Base-by-base conservation (phyloP, 1,284 basidiomycete genomes). In the Malassezia furfur region DNA sequence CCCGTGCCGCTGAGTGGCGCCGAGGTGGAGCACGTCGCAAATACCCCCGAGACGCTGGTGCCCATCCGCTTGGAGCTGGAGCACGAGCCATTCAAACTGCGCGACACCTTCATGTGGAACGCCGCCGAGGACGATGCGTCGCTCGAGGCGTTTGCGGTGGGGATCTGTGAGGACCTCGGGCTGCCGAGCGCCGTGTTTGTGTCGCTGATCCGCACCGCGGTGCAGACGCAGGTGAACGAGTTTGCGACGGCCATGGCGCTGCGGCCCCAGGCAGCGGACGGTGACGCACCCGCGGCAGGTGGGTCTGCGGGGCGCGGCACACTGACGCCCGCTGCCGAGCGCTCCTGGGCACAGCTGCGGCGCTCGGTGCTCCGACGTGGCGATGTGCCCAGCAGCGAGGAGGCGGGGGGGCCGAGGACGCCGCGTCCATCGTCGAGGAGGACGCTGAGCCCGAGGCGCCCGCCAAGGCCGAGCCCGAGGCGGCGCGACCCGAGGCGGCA, bases 71-170 rank as follows among this genome's bases (percentile, higher is more conserved):
- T 99, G 48, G 94, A 98, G 76, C 84, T 96, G 67, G 94, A 98
- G 66, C 85, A 93, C 52, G 81, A 82, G 48, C 86, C 88, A 70
- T 85, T 87, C 73, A 88, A 86, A 76, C 84, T 96, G 79, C 83
- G 90, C 36, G 93, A 99, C 74, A 91, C 93, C 0, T 96, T 98
- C 76, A 83, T 93, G 34, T 99, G 93, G 93, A 96, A 98, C 71
- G 78, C 91, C 50, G 46, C 71, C 88, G 93, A 96, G 75, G 84
- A 87, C 2, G 79, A 89, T 50, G 83, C 94, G 35, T 87, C 88
- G 0, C 88, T 91, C 2, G 88, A 94, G 68, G 77, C 84, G 36
- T 96, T 98, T 69, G 91, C 91, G 0, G 84, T 86, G 65, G 85
- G 85, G 10, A 78, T 98, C 17, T 86, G 93, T 40, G 91, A 96